These are phyloP conservation scores for Anethum foeniculum DNA, from an alignment of 140 eudicot genomes.

Conservation along the genomic window DNA sequence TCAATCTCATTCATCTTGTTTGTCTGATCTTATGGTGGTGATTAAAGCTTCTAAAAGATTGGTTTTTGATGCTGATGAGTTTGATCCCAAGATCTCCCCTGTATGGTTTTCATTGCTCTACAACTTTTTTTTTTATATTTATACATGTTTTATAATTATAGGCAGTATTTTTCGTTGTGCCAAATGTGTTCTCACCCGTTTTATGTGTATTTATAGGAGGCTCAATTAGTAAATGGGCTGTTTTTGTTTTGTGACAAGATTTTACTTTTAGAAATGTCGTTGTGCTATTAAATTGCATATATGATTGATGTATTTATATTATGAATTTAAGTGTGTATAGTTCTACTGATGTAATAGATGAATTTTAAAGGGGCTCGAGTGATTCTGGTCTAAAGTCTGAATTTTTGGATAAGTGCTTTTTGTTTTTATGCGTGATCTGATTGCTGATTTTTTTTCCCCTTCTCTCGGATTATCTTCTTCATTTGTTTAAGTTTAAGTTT, in stretches of 20 bases:
- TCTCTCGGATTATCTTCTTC: background rate
- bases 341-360: too few species aligned
- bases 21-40: conserved; percentile 45
- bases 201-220: background rate
- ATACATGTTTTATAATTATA: background rate
- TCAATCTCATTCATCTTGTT: conserved; percentile 24
- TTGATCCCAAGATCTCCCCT: conserved; percentile 41
- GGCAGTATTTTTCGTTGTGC: too few species aligned
- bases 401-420: background rate
- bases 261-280: background rate
- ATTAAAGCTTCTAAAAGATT: conserved; percentile 53
- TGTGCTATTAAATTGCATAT: background rate
- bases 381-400: background rate
- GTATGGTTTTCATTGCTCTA: conserved; percentile 29
- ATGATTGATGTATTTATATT: background rate
- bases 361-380: background rate
- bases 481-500: background rate
- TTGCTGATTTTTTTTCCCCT: background rate
- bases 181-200: too few species aligned
- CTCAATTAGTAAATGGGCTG: background rate
- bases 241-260: background rate
- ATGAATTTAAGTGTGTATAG: too few species aligned
- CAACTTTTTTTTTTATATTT: background rate
- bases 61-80: conserved; percentile 45
- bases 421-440: too few species aligned